Conservation (phyloP, 805 yeast species). For the Metschnikowia gelsemii region DNA sequence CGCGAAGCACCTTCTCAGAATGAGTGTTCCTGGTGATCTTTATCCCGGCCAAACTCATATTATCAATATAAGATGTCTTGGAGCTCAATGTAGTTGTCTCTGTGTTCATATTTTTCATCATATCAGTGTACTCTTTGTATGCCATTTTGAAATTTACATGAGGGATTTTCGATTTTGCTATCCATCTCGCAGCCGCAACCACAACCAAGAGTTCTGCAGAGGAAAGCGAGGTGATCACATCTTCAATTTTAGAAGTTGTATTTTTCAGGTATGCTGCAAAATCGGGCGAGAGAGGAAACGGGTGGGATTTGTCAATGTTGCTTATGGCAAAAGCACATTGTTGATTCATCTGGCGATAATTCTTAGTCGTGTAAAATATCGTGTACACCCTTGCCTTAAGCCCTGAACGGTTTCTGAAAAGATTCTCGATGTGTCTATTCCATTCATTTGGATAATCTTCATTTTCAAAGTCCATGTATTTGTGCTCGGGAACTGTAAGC, state of each 20-base stretch:
- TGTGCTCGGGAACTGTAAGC: conserved; percentile 28
- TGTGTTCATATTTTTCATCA: conserved; percentile 47
- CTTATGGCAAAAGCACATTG: conserved; percentile 43
- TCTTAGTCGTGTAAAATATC: conserved; percentile 60
- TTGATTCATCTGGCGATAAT: conserved; percentile 50
- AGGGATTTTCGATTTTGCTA: conserved; percentile 54
- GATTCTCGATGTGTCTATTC: conserved; percentile 41
- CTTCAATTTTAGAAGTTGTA: conserved; percentile 20
- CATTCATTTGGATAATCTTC: conserved; percentile 35
- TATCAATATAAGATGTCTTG: conserved; percentile 38
- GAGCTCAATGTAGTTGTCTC: conserved; percentile 28
- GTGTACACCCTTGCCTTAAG: conserved; percentile 19
- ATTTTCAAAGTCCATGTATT: conserved; percentile 20
- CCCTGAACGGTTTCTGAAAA: conserved; percentile 16
- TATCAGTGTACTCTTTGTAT: conserved; percentile 67
- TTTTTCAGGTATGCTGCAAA: conserved; percentile 25
- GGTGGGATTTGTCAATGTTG: conserved; percentile 22
- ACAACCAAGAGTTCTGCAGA: conserved; percentile 70
- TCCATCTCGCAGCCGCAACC: conserved; percentile 73
- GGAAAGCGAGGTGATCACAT: conserved; percentile 46
- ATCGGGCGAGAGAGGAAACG: conserved; percentile 28
- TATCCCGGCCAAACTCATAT: conserved; percentile 32
- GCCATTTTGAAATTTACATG: conserved; percentile 75
- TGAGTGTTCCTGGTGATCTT: conserved; percentile 50
- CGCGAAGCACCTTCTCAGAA: conserved; percentile 58